Percentiles rank a stretch among this genome's conserved stretches.
These are phyloP conservation scores for Eudorina sp. DNA, from an alignment of 139 green algal genomes.

Conservation along the genomic window DNA sequence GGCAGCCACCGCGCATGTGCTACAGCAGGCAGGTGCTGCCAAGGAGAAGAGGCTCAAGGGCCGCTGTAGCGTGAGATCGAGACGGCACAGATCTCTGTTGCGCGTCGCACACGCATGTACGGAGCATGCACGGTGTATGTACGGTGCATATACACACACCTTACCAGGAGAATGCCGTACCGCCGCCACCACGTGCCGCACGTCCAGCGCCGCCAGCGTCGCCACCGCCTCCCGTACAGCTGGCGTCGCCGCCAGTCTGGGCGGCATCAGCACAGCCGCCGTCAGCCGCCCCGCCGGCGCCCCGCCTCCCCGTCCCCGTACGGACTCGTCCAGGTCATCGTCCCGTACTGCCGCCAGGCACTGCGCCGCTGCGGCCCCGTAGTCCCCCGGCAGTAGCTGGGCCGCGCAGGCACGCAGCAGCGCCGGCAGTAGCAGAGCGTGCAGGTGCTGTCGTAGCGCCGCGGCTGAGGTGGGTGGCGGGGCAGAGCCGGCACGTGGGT, in stretches of 20 bases:
- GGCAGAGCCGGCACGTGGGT: too few relatives aligned
- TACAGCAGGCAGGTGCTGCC: too few relatives aligned
- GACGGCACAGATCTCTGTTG: too few relatives aligned
- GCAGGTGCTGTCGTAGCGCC: constrained; percentile 8
- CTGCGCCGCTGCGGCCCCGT: neutral
- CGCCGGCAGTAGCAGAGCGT: constrained; percentile 4
- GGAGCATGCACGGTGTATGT: too few relatives aligned
- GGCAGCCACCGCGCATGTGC: too few relatives aligned
- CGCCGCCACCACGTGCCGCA: neutral
- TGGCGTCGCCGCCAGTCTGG: neutral
- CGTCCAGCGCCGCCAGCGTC: neutral
- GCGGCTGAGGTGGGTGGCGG: too few relatives aligned
- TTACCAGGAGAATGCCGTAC: neutral
- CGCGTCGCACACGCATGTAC: too few relatives aligned
- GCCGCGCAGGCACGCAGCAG: neutral
- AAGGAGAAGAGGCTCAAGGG: too few relatives aligned
- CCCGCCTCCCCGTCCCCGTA: neutral
- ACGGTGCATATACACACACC: too few relatives aligned
- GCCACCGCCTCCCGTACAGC: neutral
- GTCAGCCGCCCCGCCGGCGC: neutral
- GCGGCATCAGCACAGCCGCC: neutral
- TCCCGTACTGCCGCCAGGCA: neutral
- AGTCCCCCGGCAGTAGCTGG: neutral
- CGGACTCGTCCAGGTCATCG: too few relatives aligned
- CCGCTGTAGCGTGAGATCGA: too few relatives aligned